These are phyloP conservation scores for Fusarium clavum DNA, from an alignment of 2,329 filamentous ascomycete genomes.

Conservation along the genomic window DNA sequence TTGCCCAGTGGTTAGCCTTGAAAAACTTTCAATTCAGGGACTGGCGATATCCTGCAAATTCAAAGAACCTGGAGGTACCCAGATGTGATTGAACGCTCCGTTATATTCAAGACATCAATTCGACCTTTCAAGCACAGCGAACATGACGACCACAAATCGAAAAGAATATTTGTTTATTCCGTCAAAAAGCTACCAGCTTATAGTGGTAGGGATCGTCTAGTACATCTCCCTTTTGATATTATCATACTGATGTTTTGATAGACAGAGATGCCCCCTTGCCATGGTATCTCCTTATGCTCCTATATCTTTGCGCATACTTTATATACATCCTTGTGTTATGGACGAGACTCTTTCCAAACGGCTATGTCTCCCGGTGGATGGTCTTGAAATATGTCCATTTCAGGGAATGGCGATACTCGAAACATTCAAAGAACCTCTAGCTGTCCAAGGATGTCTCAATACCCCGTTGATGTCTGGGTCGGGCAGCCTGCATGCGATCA, in stretches of 20 bases:
- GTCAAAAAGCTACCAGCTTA: fast-evolving
- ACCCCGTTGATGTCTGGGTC: background rate
- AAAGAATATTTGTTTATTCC: background rate
- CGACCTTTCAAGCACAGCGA: background rate
- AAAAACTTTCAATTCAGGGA: background rate
- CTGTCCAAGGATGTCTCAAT: background rate
- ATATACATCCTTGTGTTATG: background rate
- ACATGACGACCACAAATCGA: background rate
- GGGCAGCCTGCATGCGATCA: fast-evolving
- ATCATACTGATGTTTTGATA: fast-evolving
- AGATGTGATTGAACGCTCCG: background rate
- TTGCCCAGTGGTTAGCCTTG: background rate
- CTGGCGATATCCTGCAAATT: background rate
- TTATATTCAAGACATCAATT: background rate
- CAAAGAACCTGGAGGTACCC: fast-evolving
- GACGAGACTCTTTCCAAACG: background rate
- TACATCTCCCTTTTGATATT: background rate
- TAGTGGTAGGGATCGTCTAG: background rate
- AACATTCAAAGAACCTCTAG: background rate
- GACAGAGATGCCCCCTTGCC: background rate
- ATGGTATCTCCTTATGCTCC: background rate
- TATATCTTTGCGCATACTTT: background rate
- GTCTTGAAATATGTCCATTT: background rate
- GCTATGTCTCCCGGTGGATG: background rate
- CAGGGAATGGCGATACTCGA: background rate